Conservation (phyloP, 1,284 basidiomycete species). For the Rhodotorula sp. region DNA sequence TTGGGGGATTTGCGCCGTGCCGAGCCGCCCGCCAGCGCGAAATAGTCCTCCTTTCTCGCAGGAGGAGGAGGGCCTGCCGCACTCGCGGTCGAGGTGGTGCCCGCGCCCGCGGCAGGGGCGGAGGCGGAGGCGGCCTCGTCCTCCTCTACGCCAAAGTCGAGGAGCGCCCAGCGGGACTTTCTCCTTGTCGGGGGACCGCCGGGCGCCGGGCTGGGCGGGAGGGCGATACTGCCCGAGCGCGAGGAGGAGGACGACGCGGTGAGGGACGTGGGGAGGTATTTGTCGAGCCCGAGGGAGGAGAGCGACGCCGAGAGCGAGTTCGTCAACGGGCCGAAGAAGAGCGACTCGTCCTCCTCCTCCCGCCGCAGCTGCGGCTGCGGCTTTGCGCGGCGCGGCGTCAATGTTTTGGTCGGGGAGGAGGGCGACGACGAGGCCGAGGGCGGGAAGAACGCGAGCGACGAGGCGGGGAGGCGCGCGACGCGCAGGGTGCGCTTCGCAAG, state of each 20-base stretch:
- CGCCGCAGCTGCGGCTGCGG: not conserved
- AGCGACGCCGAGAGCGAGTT: constrained; percentile 14
- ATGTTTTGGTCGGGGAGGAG: not conserved
- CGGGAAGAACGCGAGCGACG: constrained; percentile 65
- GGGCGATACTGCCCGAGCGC: not conserved
- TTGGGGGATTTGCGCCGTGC: too few relatives aligned
- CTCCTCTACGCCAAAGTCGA: constrained; percentile 37
- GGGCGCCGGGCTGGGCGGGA: not conserved
- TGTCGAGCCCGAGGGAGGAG: not conserved
- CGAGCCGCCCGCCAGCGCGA: not conserved
- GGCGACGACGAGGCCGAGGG: constrained; percentile 49
- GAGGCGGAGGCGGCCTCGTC: constrained; percentile 11
- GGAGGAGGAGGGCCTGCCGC: not conserved
- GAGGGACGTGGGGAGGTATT: constrained; percentile 4
- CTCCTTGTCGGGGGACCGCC: not conserved
- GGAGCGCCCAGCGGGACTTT: constrained; percentile 23
- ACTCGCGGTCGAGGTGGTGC: not conserved
- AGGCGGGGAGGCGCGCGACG: constrained; percentile 59
- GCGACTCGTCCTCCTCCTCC: constrained; percentile 1
- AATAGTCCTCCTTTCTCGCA: not conserved
- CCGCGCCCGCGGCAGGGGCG: too few relatives aligned
- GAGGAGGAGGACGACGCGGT: not conserved
- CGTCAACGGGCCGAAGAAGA: constrained; percentile 27
- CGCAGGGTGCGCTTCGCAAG: constrained; percentile 46
- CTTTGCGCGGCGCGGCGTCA: not conserved